A percentile compares a stretch with the other conserved stretches of the same genome.
Conservation (phyloP, 2,329 filamentous ascomycete genomes). For the Claviceps fusiformis region DNA sequence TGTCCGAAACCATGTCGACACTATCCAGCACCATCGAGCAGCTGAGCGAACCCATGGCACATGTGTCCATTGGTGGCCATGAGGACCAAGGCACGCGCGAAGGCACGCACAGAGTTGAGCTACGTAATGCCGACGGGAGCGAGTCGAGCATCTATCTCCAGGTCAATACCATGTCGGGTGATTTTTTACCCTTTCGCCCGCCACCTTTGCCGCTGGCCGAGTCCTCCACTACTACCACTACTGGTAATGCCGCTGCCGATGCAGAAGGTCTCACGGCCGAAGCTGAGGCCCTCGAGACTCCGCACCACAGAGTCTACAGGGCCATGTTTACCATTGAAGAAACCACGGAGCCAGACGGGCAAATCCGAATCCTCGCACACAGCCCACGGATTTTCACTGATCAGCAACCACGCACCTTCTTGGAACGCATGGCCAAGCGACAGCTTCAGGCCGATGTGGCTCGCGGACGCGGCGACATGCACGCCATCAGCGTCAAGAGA, state of each 20-base stretch:
- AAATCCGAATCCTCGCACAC: constrained; percentile 47
- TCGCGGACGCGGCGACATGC: constrained; percentile 45
- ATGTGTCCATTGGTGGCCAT: constrained; percentile 31
- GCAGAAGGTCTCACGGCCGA: constrained; percentile 20
- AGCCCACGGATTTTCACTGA: constrained; percentile 44
- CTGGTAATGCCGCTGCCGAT: constrained; percentile 20
- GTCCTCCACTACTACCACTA: constrained; percentile 18
- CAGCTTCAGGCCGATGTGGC: constrained; percentile 46
- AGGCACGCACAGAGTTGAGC: constrained; percentile 35
- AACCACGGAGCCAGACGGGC: constrained; percentile 44
- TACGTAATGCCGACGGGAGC: constrained; percentile 42
- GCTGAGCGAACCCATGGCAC: constrained; percentile 44
- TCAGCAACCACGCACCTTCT: constrained; percentile 40
- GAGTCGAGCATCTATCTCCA: constrained; percentile 50
- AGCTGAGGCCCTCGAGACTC: constrained; percentile 19
- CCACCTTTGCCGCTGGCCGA: constrained; percentile 65
- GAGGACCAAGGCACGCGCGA: constrained; percentile 29
- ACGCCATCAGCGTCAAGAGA: constrained; percentile 79
- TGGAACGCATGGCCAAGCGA: constrained; percentile 56
- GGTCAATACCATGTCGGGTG: constrained; percentile 53
- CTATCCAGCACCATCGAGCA: constrained; percentile 46
- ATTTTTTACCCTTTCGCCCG: constrained; percentile 68
- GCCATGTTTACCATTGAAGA: constrained; percentile 55
- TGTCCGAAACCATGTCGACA: constrained; percentile 53
- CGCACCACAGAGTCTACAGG: constrained; percentile 45